Base-by-base conservation (phyloP, 1,284 basidiomycete genomes). In the Melampsora occidentalis region DNA sequence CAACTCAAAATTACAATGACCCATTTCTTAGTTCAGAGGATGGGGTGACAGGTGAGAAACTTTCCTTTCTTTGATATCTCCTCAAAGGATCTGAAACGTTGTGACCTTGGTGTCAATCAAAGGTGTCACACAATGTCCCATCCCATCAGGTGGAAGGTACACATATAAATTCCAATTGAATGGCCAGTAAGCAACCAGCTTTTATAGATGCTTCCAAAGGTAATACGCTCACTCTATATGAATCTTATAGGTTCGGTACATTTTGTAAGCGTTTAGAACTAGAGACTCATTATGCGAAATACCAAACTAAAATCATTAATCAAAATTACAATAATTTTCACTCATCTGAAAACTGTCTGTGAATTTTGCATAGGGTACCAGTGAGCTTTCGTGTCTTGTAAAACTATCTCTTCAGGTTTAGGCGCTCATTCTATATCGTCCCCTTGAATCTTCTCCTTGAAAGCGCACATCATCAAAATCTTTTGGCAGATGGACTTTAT, bases 71-170 rank as follows among this genome's bases (percentile, higher is more conserved):
- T 14, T 14, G 2, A 46, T 46, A 14, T 46, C 1, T 4, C 5
- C 2, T 4, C 12, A 46, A 16, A 46, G 46, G 14, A 14, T 46
- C 16, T 46, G 16, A 18, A 46, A 5, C 16, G 18, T 46, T 5
- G 5, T 16, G 46, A 25, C 9, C 10, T 25, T 18, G 22, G 31
- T 59, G 18, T 59, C 31, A 5, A 25, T 31, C 57, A 25, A 7
- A 69, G 63, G 66, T 25, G 42, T 87, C 12, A 84, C 83, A 31
- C 85, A 87, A 78, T 89, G 88, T 78, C 86, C 87, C 0, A 87
- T 89, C 77, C 81, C 86, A 0, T 81, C 72, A 79, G 83, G 84
- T 0, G 79, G 83, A 25, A 83, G 82, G 14, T 88, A 87, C 83
- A 83, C 85, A n/a, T 88, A 88, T 83, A 85, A 86, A 64, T 85